Base-by-base conservation (phyloP, 2,329 filamentous ascomycete species). In the Chaetomiaceae sp. region DNA sequence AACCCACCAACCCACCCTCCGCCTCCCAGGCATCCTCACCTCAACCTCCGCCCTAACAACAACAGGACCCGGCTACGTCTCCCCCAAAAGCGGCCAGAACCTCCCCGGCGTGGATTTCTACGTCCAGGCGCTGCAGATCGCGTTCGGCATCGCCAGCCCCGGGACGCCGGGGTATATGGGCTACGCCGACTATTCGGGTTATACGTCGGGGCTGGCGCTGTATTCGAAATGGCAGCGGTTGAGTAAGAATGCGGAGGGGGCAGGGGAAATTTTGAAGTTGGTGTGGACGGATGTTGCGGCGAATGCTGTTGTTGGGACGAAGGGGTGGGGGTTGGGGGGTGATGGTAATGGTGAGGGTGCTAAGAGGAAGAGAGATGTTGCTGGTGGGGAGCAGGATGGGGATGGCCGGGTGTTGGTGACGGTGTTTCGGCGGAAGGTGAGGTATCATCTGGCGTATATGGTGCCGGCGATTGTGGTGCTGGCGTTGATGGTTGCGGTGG, bases 231-330 rank as follows among this genome's bases (percentile, higher is more conserved):
- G 48, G 48, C 19, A n/a, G 16, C 6, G 6, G 3, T 27, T 50
- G 23, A 39, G 16, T 5, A 20, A 7, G 4, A 40, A 9, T 12
- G 41, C 33, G 1, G 41, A 14, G 10, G 48, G 48, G 9, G 35
- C 42, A 4, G 48, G 35, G n/a, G 0, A 23, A 16, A 19, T 51
- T 8, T 3, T 51, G 12, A 23, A 23, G 5, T 6, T 46, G 21
- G 38, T 51, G 12, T 51, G 49, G 49, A 51, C 49, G 6, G 49
- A 51, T 19, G 42, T 51, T 17, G 49, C 43, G 4, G 49, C 43
- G 10, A 51, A 51, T n/a, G 13, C 49, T 30, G 43, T 51, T 14
- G 43, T 51, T 1, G 49, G 49, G 12, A 51, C 49, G 4, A 47
- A 43, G 13, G 49, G 49, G 25, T 52, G 50, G 50, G 44, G 44